Evolutionary conservation across 768 basidiomycete genomes (phyloP).

Genomic region (Kwoniella dendrophila): DNA sequence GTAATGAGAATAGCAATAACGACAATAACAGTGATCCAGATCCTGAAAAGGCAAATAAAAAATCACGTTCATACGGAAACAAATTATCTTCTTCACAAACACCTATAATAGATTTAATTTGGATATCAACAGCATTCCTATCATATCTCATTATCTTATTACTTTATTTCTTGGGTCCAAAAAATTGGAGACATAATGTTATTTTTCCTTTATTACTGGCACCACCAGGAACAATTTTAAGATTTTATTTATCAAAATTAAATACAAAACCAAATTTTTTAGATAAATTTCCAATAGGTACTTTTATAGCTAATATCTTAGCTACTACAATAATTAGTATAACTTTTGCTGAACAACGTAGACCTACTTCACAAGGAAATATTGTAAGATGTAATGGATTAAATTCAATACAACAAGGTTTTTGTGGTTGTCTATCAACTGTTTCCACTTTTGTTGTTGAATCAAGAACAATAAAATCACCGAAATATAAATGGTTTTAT

Average conservation of each 20-base stretch:
- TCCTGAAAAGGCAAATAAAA: neutral
- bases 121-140: slow-evolving; percentile 65
- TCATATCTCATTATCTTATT: slow-evolving; percentile 75
- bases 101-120: slow-evolving; percentile 59
- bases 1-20: neutral
- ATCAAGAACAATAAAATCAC: slow-evolving; percentile 62
- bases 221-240: slow-evolving; percentile 82
- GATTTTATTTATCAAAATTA: slow-evolving; percentile 75
- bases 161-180: slow-evolving; percentile 73
- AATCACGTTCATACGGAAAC: neutral
- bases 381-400: slow-evolving; percentile 67
- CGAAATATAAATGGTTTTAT: slow-evolving; percentile 69
- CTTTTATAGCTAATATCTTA: slow-evolving; percentile 57
- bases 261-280: slow-evolving; percentile 61
- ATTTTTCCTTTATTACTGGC: slow-evolving; percentile 86
- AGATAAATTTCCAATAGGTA: slow-evolving; percentile 52
- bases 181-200: slow-evolving; percentile 70
- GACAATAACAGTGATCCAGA: neutral
- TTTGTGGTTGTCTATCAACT: slow-evolving; percentile 92
- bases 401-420: slow-evolving; percentile 84
- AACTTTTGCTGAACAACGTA: slow-evolving; percentile 67
- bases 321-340: slow-evolving; percentile 85
- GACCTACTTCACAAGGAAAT: slow-evolving; percentile 27
- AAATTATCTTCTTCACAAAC: slow-evolving; percentile 8
- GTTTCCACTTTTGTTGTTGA: slow-evolving; percentile 92